Evolutionary conservation across 805 yeast genomes (phyloP), one percentile per base, ranked within the genome.

Genomic region (Lachancea mirantina): DNA sequence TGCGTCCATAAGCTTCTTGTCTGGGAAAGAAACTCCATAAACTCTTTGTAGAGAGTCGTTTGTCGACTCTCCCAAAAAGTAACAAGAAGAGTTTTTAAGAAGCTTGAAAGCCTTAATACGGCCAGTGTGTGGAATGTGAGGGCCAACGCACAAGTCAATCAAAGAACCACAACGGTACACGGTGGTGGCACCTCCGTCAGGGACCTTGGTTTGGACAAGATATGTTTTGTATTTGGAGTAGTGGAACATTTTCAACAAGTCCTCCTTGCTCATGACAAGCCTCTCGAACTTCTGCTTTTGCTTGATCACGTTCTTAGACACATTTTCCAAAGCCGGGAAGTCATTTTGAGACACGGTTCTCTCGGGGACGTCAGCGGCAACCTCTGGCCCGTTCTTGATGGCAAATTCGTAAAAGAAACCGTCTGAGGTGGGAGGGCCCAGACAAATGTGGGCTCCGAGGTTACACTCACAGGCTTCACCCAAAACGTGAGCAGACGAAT

Each of bases 401-500:
- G 94, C 70, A 81, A 92, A 87, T 59, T 92, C 98, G 62, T 92
- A 92, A 68, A 89, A 92, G 66, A 92, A 92, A 28, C 98, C 98
- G 44, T 89, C 97, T 35, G 80, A 85, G 40, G 96, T 89, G 59
- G 98, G 98, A 19, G 98, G 98, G 46, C 98, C 98, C 43, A 78
- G 67, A 59, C 84, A 77, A 45, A 92, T 76, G 59, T 89, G 95
- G 45, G 95, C 94, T 47, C 96, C 97, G 59, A 80, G 69, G 61
- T 85, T 92, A 61, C 96, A 81, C 67, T 92, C 98, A 68, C 95
- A 83, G 30, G 96, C 89, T 68, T 92, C 98, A 64, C 98, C 98
- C 49, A 92, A 68, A 35, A 92, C 89, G 64, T 92, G 98, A 33
- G 98, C 98, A 46, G 95, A 82, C 2, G 98, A 92, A 62, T 92